Conservation (phyloP, 2,329 filamentous ascomycete genomes). For the Phaeosphaeria sp. region DNA sequence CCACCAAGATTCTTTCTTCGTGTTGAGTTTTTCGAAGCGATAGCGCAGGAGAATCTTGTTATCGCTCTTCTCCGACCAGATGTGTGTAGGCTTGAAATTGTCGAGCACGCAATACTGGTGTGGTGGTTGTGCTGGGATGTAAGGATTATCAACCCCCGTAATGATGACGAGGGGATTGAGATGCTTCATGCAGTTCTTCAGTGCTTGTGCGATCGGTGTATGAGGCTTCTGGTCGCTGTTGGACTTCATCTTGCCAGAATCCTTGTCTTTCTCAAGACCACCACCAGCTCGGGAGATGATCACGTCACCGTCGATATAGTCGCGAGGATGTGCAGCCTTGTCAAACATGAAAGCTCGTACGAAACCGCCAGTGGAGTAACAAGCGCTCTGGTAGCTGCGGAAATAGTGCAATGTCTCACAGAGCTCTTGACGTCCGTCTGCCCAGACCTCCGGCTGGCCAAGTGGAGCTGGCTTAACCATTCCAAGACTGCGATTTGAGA, state of each 20-base stretch:
- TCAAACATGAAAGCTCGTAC: conserved; percentile 67
- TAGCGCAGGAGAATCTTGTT: conserved; percentile 61
- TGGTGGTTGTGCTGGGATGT: conserved; percentile 58
- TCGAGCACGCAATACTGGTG: conserved; percentile 70
- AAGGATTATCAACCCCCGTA: conserved; percentile 59
- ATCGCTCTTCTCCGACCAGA: conserved; percentile 68
- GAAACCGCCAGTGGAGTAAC: conserved; percentile 59
- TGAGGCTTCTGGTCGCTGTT: conserved; percentile 55
- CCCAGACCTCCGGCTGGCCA: conserved; percentile 61
- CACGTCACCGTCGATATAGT: conserved; percentile 66
- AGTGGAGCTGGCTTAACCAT: conserved; percentile 43
- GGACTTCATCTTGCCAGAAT: conserved; percentile 54
- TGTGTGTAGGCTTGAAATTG: conserved; percentile 71
- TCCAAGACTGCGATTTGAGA: conserved; percentile 15
- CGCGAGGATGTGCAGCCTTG: conserved; percentile 58
- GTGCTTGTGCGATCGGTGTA: conserved; percentile 41
- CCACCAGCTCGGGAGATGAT: conserved; percentile 70
- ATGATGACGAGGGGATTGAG: conserved; percentile 60
- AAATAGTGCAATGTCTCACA: conserved; percentile 71
- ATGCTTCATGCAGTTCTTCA: conserved; percentile 56
- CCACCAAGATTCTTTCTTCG: conserved; percentile 66
- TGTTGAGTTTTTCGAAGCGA: conserved; percentile 69
- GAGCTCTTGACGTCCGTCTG: conserved; percentile 64
- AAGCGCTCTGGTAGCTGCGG: conserved; percentile 65
- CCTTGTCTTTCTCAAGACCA: conserved; percentile 55